These are phyloP conservation scores for Pythium apleroticum DNA, from an alignment of 352 stramenopile species.

Conservation along the genomic window DNA sequence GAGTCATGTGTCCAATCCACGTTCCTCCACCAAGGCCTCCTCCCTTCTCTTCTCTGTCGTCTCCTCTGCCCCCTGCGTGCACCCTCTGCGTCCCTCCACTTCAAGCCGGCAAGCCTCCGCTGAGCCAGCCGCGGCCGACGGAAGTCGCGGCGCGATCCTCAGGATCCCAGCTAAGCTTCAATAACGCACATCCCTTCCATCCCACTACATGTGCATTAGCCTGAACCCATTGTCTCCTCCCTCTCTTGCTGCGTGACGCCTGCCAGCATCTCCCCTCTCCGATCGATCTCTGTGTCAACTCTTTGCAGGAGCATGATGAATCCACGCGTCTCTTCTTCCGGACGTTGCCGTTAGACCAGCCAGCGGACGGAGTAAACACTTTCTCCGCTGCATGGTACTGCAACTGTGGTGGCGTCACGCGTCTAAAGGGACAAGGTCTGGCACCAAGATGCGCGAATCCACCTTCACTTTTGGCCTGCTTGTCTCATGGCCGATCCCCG, in stretches of 20 bases:
- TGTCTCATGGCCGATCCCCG: neutral
- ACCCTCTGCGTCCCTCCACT: neutral
- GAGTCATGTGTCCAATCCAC: neutral
- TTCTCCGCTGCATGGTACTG: too few species aligned
- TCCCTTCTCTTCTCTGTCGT: neutral
- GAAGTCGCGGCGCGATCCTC: neutral
- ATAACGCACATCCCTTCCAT: neutral
- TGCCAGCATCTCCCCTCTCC: neutral
- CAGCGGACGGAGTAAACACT: too few species aligned
- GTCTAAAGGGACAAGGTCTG: neutral
- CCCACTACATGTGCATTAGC: too few species aligned
- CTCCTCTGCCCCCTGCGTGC: neutral
- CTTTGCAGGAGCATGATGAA: neutral
- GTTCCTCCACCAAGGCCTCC: neutral
- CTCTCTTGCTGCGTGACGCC: neutral
- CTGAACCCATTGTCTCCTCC: neutral
- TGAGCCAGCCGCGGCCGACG: neutral
- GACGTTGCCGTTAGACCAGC: neutral
- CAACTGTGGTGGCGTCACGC: neutral
- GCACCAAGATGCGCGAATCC: neutral
- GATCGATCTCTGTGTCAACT: neutral
- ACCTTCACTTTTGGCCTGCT: neutral
- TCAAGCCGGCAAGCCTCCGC: neutral
- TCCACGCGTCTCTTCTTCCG: neutral
- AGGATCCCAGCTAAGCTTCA: neutral